Percentiles rank a stretch among this genome's conserved stretches.
These are phyloP conservation scores for Phytophthora kernoviae DNA, from an alignment of 352 stramenopile genomes.

Conservation along the genomic window DNA sequence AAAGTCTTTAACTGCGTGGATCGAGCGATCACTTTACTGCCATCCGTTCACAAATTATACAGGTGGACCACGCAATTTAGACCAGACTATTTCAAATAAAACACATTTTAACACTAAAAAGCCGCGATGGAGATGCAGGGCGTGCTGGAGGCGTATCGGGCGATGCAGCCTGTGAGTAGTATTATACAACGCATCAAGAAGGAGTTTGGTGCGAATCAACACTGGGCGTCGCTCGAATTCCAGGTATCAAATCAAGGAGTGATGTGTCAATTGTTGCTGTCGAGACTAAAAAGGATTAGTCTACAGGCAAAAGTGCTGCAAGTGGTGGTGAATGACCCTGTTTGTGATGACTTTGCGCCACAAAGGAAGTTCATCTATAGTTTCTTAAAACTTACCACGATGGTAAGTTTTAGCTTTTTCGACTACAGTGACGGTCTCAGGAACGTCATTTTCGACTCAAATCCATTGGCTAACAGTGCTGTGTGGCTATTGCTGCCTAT, in stretches of 20 bases:
- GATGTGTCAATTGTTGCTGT: constrained; percentile 6
- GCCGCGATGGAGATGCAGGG: constrained; percentile 32
- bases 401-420: constrained; percentile 34
- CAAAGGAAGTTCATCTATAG: constrained; percentile 67
- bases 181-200: constrained; percentile 46
- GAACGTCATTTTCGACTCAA: not conserved
- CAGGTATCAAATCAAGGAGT: constrained; percentile 40
- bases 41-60: constrained; percentile 9
- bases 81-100: not conserved
- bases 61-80: not conserved
- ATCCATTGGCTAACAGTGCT: too few relatives aligned
- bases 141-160: constrained; percentile 67
- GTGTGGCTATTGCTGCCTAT: too few relatives aligned
- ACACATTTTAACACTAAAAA: not conserved
- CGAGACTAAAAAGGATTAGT: not conserved
- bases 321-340: constrained; percentile 51
- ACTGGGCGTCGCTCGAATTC: constrained; percentile 57
- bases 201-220: constrained; percentile 23
- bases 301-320: constrained; percentile 56
- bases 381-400: constrained; percentile 68
- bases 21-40: not conserved
- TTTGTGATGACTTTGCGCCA: constrained; percentile 69
- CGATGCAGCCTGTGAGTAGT: constrained; percentile 58
- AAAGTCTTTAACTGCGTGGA: not conserved
- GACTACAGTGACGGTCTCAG: not conserved